These are phyloP conservation scores for Didymella arachidicola DNA, from an alignment of 2,329 filamentous ascomycete genomes.

Conservation along the genomic window DNA sequence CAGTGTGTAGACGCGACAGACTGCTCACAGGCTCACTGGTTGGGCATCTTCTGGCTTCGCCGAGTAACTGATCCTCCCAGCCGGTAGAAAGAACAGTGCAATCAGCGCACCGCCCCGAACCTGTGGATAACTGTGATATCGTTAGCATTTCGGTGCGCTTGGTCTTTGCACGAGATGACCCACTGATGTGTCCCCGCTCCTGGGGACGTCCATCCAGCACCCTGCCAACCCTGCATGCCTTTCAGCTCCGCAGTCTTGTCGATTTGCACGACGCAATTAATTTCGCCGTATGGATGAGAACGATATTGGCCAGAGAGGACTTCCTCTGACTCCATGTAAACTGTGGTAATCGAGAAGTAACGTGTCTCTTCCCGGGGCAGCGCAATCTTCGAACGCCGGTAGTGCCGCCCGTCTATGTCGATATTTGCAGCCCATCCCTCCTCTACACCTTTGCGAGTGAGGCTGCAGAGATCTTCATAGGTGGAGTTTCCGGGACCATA, in stretches of 20 bases:
- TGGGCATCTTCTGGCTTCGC: constrained; percentile 50
- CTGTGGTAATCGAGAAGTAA: constrained; percentile 65
- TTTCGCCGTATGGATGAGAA: constrained; percentile 63
- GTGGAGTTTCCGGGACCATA: constrained; percentile 49
- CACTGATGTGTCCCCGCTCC: constrained; percentile 64
- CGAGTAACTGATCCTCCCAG: constrained; percentile 62
- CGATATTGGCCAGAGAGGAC: constrained; percentile 64
- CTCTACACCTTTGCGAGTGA: constrained; percentile 45
- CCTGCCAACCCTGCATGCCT: constrained; percentile 65
- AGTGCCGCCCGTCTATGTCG: constrained; percentile 40
- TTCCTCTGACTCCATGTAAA: constrained; percentile 63
- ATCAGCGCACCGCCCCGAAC: constrained; percentile 60
- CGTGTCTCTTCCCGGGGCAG: constrained; percentile 57
- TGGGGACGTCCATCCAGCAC: constrained; percentile 63
- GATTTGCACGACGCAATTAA: constrained; percentile 63
- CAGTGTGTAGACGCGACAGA: background rate
- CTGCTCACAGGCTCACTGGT: constrained; percentile 5
- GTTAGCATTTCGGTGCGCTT: background rate
- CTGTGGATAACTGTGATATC: constrained; percentile 55
- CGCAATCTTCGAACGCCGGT: constrained; percentile 54
- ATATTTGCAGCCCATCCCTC: constrained; percentile 51
- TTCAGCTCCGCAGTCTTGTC: constrained; percentile 60
- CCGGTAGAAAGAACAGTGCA: constrained; percentile 64
- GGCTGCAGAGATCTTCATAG: constrained; percentile 48
- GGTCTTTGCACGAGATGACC: constrained; percentile 12